Evolutionary conservation across 2,329 filamentous ascomycete genomes (phyloP).

Genomic region (Cladophialophora immunda): DNA sequence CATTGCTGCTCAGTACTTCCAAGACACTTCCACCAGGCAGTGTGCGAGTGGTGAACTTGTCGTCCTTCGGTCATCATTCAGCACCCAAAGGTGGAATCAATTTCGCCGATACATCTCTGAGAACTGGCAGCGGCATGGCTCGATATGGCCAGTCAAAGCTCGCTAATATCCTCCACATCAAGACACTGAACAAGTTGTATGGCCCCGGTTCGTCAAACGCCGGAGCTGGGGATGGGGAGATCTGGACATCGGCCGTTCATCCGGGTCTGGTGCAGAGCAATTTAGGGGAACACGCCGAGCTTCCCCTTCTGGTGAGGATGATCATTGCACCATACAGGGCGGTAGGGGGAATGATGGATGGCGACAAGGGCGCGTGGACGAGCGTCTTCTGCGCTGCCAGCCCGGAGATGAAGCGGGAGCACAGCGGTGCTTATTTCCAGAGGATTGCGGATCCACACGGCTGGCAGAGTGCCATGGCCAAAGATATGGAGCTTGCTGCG

Average conservation of each 20-base stretch:
- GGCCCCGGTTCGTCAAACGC: constrained; percentile 2
- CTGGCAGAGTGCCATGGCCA: constrained; percentile 45
- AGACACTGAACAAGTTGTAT: constrained; percentile 53
- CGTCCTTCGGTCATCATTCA: constrained; percentile 43
- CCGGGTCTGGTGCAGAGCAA: constrained; percentile 60
- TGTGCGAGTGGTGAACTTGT: constrained; percentile 56
- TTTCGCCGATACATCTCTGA: constrained; percentile 43
- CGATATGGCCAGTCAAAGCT: constrained; percentile 62
- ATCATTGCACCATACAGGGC: constrained; percentile 40
- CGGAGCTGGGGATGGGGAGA: constrained; percentile 43
- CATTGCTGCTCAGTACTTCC: constrained; percentile 35
- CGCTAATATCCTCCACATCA: constrained; percentile 58
- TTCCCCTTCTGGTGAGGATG: constrained; percentile 33
- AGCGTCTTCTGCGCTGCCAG: constrained; percentile 50
- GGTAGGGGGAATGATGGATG: constrained; percentile 10
- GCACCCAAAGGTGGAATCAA: constrained; percentile 45
- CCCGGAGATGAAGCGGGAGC: constrained; percentile 42
- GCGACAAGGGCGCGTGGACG: constrained; percentile 49
- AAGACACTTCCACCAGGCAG: constrained; percentile 44
- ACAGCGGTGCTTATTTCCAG: constrained; percentile 52
- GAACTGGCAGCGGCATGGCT: constrained; percentile 43
- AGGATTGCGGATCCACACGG: constrained; percentile 47
- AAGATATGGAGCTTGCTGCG: constrained; percentile 45
- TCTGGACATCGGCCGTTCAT: constrained; percentile 56
- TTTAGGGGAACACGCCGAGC: constrained; percentile 42